Base-by-base conservation (phyloP, 768 basidiomycete genomes). In the Mycena galopus region DNA sequence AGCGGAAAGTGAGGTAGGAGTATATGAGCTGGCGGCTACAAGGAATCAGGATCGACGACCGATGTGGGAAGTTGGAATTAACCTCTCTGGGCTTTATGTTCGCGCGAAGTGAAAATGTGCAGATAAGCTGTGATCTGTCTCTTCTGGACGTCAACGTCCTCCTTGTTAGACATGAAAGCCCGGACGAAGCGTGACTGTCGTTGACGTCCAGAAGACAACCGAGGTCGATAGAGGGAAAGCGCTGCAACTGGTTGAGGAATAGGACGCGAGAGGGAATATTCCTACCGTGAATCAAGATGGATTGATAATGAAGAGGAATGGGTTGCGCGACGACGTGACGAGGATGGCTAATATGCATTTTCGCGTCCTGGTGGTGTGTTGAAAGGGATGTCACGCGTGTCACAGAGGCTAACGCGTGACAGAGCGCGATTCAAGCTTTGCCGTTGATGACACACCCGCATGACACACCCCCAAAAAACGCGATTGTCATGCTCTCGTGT, bases 271-370 rank as follows among this genome's bases (percentile, higher is more conserved):
- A 42, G 3, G 61, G 30, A 29, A 16, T 19, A 27, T n/a, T 27
- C 23, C 12, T 42, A 73, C 72, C 67, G 10, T 73, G n/a, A 19
- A 73, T 2, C 23, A 73, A 44, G 1, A 60, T 7, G n/a, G 51
- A 25, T 6, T 51, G 35, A 1, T 47, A 62, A 5, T 44, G 33
- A 10, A 25, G 39, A 10, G 72, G 21, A 12, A 68, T 56, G 33
- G 65, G 50, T 11, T 9, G 29, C 29, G 33, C 59, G 32, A 47
- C 39, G 30, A 55, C 61, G 67, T 50, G 72, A 39, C 63, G 66
- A 37, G 51, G 56, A 30, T 73, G 72, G 61, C 33, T 29, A 55
- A 67, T 72, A 25, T 60, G 63, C 72, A 73, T 73, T 57, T 37
- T 3, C n/a, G n/a, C n/a, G n/a, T n/a, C n/a, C n/a, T n/a, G n/a